Conservation (phyloP, 2,329 filamentous ascomycete species). For the Trichophaea hybrida region DNA sequence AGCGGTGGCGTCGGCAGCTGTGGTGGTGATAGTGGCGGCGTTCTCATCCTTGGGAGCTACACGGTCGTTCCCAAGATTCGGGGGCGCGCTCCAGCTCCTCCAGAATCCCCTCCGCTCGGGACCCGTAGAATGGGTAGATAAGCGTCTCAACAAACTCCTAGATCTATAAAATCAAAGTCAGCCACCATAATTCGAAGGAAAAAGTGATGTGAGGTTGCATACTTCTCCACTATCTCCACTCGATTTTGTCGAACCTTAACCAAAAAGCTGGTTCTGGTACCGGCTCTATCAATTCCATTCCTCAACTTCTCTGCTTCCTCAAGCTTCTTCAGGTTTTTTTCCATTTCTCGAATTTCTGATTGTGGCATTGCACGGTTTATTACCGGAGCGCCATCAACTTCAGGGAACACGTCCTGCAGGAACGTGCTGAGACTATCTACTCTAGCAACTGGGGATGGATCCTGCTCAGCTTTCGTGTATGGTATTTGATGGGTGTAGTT, state of each 20-base stretch:
- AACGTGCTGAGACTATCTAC: neutral
- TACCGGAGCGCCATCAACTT: neutral
- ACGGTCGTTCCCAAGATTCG: neutral
- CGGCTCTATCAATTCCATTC: neutral
- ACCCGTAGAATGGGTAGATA: neutral
- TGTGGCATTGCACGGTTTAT: neutral
- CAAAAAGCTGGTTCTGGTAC: too few species aligned
- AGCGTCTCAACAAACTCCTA: neutral
- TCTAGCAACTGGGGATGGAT: neutral
- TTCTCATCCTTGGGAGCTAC: neutral
- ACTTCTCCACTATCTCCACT: neutral
- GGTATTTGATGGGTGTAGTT: neutral
- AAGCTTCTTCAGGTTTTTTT: neutral
- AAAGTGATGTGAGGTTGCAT: neutral
- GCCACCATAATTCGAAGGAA: neutral
- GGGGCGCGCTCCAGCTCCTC: neutral
- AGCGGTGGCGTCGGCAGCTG: neutral
- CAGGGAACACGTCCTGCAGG: neutral
- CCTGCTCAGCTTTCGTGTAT: neutral
- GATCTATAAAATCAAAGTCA: neutral
- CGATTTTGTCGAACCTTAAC: neutral
- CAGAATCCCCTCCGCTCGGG: neutral
- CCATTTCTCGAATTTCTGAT: neutral
- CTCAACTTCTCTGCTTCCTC: neutral
- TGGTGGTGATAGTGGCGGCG: neutral